Conservation (phyloP, 2,329 filamentous ascomycete species). For the Beauveria bassiana region DNA sequence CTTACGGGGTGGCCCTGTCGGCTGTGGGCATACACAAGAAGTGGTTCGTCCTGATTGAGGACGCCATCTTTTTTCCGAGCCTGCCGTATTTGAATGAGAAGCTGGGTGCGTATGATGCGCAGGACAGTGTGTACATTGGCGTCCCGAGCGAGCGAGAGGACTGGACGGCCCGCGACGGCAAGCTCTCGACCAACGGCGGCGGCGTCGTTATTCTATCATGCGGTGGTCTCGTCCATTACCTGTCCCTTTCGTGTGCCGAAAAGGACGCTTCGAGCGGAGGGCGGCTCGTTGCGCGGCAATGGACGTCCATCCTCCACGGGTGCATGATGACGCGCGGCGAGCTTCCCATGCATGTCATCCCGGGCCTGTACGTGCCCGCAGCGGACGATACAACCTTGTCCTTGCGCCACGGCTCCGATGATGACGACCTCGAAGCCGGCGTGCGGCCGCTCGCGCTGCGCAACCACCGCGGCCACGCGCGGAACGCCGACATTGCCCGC, state of each 20-base stretch:
- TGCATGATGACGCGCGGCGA: constrained; percentile 30
- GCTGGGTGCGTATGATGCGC: constrained; percentile 27
- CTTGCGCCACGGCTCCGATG: constrained; percentile 9
- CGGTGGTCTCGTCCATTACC: constrained; percentile 25
- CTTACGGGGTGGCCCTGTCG: constrained; percentile 25
- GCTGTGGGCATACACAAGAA: constrained; percentile 29
- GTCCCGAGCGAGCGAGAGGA: constrained; percentile 36
- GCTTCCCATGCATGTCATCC: constrained; percentile 33
- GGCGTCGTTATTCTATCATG: constrained; percentile 36
- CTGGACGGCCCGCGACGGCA: constrained; percentile 31
- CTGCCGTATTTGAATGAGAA: constrained; percentile 30
- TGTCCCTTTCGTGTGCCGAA: constrained; percentile 31
- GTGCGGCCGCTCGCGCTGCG: constrained; percentile 34
- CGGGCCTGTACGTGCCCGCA: constrained; percentile 34
- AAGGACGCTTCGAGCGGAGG: constrained; percentile 14
- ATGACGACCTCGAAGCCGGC: constrained; percentile 31
- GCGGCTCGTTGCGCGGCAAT: constrained; percentile 22
- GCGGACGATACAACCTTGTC: constrained; percentile 22
- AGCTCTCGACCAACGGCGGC: constrained; percentile 35
- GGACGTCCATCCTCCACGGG: constrained; percentile 34
- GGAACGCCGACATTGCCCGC: constrained; percentile 31
- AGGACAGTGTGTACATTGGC: constrained; percentile 31
- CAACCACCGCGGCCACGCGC: constrained; percentile 21
- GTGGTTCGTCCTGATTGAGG: constrained; percentile 38
- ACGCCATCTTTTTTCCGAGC: constrained; percentile 39